Base-by-base conservation (phyloP, 192 early-diverging fungal species). In the Umbelopsis vinacea region DNA sequence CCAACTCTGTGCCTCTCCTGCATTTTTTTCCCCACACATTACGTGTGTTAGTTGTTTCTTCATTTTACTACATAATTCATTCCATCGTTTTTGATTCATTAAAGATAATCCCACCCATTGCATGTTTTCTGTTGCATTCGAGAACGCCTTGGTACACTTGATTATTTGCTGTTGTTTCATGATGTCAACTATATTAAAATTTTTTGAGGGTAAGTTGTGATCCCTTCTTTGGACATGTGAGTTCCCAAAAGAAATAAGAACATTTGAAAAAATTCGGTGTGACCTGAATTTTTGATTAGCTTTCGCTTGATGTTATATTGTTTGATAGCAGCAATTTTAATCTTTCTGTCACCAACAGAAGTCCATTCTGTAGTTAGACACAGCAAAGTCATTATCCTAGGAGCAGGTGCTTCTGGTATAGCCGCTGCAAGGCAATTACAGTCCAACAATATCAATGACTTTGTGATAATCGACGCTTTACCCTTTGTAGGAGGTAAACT, bases 401-500 rank as follows among this genome's bases (percentile, higher is more conserved):
- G 71, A 15, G 71, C 71, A 19, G 71, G 71, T 19, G 71, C 71
- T 8, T 47, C 45, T 47, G 71, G 71, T 5, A 63, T 72, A 24
- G 29, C 71, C 22, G 71, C 71, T 2, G 71, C 71, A 33, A 17
- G 40, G 33, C 43, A 45, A 38, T 38, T 72, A 11, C 71, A 72
- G 8, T 10, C 17, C 3, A 50, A 43, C n/a, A 37, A 37, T 17
- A 66, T 72, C 23, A 8, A 21, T 24, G 71, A 72, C 48, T 66
- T 72, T 50, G n/a, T 66, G n/a, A 63, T 72, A 26, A 48, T 72
- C 14, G 71, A 72, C 45, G 71, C 71, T 38, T 15, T 35, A 45
- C 43, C 71, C 10, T 66, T 66, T 33, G 43, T 66, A 15, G 71
- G 71, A 46, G 71, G 71, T 46, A 17, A 2, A n/a, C 21, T 12